Conservation (phyloP, 2,329 filamentous ascomycete species). For the Penicillium sp. region DNA sequence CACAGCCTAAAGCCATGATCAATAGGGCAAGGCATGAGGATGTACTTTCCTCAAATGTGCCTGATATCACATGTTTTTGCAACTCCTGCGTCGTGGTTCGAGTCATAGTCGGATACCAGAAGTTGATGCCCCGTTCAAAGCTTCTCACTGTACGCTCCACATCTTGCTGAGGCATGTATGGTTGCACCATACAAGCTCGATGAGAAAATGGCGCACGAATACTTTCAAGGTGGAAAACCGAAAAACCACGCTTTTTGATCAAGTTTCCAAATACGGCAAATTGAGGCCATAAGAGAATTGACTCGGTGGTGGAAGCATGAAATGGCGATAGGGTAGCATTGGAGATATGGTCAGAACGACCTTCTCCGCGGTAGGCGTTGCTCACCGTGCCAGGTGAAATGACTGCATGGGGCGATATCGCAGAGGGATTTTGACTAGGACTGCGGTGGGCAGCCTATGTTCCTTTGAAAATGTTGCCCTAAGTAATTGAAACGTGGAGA, state of each 20-base stretch:
- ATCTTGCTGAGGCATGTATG: conserved; percentile 50
- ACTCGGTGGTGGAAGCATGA: conserved; percentile 57
- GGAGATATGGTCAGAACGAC: conserved; percentile 8
- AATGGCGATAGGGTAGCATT: conserved; percentile 55
- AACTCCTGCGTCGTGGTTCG: conserved; percentile 43
- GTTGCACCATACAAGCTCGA: conserved; percentile 37
- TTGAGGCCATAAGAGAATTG: conserved; percentile 57
- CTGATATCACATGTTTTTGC: conserved; percentile 38
- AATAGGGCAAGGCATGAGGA: conserved; percentile 51
- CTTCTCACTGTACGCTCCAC: conserved; percentile 48
- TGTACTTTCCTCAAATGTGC: conserved; percentile 44
- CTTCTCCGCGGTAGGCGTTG: conserved; percentile 1
- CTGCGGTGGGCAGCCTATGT: conserved; percentile 4
- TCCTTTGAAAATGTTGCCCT: not conserved
- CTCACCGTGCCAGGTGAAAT: conserved; percentile 10
- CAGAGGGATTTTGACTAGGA: conserved; percentile 1
- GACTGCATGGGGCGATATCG: conserved; percentile 4
- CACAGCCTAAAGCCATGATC: conserved; percentile 55
- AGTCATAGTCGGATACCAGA: conserved; percentile 59
- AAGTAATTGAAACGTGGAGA: not conserved
- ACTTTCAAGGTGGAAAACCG: conserved; percentile 56
- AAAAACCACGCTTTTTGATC: conserved; percentile 46
- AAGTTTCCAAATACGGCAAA: conserved; percentile 53
- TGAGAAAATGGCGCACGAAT: conserved; percentile 43
- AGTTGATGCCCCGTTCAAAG: conserved; percentile 55